These are phyloP conservation scores for Zoysia matrella DNA, from an alignment of 202 grass and related monocot genomes.

Conservation along the genomic window DNA sequence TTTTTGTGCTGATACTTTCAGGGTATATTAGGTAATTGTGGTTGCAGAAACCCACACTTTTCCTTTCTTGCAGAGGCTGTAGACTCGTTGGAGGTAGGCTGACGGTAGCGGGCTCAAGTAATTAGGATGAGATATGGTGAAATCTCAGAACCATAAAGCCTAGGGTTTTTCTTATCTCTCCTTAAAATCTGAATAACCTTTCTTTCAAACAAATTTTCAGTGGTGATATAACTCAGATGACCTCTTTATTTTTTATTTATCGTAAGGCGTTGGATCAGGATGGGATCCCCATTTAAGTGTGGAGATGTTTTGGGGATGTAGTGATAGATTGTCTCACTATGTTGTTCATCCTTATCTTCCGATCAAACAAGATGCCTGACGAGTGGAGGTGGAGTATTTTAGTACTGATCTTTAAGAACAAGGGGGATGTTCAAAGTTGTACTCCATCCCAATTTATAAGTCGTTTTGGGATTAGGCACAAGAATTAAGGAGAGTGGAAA, in stretches of 20 bases:
- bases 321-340: no score
- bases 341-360: no score
- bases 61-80: not conserved
- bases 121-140: not conserved
- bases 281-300: no score
- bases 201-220: slow-evolving; percentile 2
- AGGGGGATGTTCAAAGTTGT: no score
- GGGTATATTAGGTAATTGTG: not conserved
- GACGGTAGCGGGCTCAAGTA: not conserved
- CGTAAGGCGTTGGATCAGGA: no score
- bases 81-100: not conserved
- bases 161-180: not conserved
- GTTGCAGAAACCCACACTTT: not conserved
- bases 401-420: no score
- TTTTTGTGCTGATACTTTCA: not conserved
- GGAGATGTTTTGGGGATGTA: no score
- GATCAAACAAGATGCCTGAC: no score
- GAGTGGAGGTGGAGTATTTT: no score
- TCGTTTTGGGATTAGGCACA: no score
- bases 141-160: not conserved
- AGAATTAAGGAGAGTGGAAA: no score
- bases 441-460: no score
- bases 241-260: not conserved
- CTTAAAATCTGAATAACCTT: slow-evolving; percentile 6
- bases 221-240: not conserved